phyloP scores from a whole-genome alignment of 495 filamentous ascomycete species.

The Usnea hakonensis region DNA sequence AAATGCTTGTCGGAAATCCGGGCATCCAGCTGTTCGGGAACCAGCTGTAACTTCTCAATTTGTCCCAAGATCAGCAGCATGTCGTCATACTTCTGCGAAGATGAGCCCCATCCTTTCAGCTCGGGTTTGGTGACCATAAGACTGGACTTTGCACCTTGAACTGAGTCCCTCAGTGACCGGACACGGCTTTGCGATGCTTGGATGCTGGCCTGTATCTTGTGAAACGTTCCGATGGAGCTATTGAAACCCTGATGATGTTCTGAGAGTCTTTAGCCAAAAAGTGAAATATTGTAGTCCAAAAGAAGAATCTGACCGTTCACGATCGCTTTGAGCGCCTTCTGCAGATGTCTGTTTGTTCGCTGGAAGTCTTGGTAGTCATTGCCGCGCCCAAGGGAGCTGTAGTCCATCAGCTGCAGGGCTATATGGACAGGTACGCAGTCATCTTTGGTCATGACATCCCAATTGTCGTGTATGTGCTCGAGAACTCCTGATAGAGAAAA shows the following conservation, averaged over 20 bases:
- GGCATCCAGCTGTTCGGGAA: conserved; percentile 88
- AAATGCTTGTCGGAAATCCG: conserved; percentile 95
- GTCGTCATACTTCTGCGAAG: conserved; percentile 85
- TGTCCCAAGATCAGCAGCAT: conserved; percentile 76
- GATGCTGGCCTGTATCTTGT: conserved; percentile 94
- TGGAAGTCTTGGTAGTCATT: conserved; percentile 78
- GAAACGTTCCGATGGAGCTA: conserved; percentile 96
- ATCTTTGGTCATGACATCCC: conserved; percentile 81
- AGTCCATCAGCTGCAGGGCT: conserved; percentile 86
- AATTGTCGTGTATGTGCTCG: conserved; percentile 71
- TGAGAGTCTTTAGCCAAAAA: conserved; percentile 31
- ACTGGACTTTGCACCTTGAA: conserved; percentile 73
- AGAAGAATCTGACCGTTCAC: conserved; percentile 55
- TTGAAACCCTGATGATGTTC: conserved; percentile 98
- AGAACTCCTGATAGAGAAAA: conserved; percentile 38
- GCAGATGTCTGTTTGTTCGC: conserved; percentile 71
- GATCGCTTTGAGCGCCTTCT: conserved; percentile 85
- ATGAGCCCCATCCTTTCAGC: conserved; percentile 73
- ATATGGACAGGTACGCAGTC: conserved; percentile 89
- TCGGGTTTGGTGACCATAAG: conserved; percentile 85
- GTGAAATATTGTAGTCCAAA: conserved; percentile 6
- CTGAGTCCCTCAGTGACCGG: conserved; percentile 68
- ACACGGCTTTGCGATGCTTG: conserved; percentile 80
- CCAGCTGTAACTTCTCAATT: conserved; percentile 81
- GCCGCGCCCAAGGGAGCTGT: conserved; percentile 84